phyloP scores from a whole-genome alignment of 1,139 yeast species.

The Geotrichum australiense region DNA sequence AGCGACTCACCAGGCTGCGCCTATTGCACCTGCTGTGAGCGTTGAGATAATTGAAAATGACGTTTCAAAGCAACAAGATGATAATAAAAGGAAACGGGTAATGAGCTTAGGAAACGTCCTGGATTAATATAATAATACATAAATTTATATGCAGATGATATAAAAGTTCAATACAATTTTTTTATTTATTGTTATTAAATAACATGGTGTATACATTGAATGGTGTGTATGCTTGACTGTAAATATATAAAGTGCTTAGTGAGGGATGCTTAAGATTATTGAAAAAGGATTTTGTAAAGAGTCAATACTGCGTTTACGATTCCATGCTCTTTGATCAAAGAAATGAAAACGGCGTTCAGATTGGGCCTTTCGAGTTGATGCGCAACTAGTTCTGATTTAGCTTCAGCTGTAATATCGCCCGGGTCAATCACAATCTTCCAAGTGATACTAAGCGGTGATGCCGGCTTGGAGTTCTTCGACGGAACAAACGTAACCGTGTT shows the following conservation, averaged over 20 bases:
- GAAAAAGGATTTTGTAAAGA: conserved; percentile 18
- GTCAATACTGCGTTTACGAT: conserved; percentile 20
- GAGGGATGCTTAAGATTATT: conserved; percentile 4
- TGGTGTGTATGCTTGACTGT: no score
- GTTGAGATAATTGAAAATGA: conserved; percentile 4
- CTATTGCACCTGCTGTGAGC: conserved; percentile 3
- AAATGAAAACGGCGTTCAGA: conserved; percentile 16
- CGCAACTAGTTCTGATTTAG: conserved; percentile 13
- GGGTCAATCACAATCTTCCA: conserved; percentile 19
- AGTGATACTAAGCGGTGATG: conserved; percentile 16
- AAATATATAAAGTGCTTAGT: no score
- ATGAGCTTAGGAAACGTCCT: conserved; percentile 8
- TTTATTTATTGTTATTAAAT: no score
- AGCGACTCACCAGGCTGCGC: conserved; percentile 5
- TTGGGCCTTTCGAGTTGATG: conserved; percentile 6
- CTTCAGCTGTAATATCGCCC: conserved; percentile 7
- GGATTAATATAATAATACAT: no score
- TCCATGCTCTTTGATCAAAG: conserved; percentile 20
- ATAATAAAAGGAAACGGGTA: neutral
- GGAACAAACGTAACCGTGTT: conserved; percentile 17
- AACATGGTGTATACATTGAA: no score
- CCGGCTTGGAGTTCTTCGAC: conserved; percentile 1
- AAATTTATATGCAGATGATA: no score
- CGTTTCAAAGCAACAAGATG: no score
- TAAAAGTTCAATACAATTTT: no score